Evolutionary conservation across 768 basidiomycete species (phyloP).

Genomic region (Cubamyces lactineus): DNA sequence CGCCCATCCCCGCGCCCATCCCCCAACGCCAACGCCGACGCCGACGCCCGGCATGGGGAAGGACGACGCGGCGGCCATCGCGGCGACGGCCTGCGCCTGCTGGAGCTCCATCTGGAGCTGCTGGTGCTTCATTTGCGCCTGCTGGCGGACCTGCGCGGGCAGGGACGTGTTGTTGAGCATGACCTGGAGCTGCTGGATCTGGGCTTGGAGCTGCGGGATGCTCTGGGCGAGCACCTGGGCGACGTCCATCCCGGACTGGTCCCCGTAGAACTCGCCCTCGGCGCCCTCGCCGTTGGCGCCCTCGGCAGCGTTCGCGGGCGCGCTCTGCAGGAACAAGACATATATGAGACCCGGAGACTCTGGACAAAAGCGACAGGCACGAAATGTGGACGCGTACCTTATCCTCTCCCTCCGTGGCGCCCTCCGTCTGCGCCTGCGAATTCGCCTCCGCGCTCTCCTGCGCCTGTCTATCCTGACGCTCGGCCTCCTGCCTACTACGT

Average conservation of each 20-base stretch:
- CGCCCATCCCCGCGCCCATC: constrained; percentile 23
- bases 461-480: constrained; percentile 27
- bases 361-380: background rate
- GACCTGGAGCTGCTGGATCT: constrained; percentile 76
- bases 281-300: constrained; percentile 29
- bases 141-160: constrained; percentile 71
- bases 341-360: background rate
- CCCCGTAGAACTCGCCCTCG: constrained; percentile 68
- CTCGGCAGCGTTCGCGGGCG: background rate
- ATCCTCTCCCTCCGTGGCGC: constrained; percentile 10
- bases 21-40: no score
- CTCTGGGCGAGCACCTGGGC: constrained; percentile 71
- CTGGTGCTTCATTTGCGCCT: constrained; percentile 82
- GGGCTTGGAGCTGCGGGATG: constrained; percentile 83
- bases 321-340: background rate
- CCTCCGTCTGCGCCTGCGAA: background rate
- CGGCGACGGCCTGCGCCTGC: constrained; percentile 75
- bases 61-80: constrained; percentile 50
- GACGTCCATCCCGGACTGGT: constrained; percentile 71
- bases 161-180: constrained; percentile 81
- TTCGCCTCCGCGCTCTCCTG: constrained; percentile 14
- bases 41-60: constrained; percentile 41
- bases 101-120: constrained; percentile 78
- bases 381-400: constrained; percentile 1
- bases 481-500: constrained; percentile 68